Evolutionary conservation across 2,329 filamentous ascomycete species (phyloP).

Genomic region (Mycosphaerella arachidis): DNA sequence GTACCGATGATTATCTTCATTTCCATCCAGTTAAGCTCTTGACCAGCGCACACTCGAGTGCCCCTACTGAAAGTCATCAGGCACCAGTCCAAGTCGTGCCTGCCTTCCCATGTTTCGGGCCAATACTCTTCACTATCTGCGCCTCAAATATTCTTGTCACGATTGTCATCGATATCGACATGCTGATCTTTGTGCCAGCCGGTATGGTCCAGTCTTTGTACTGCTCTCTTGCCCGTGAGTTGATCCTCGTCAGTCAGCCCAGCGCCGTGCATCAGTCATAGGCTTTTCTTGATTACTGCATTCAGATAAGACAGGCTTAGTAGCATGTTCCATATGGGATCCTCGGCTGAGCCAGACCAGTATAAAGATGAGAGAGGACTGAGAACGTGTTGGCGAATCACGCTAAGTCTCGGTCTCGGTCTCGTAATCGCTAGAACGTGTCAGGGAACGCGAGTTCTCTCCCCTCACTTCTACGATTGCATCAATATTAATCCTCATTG

Average conservation of each 20-base stretch:
- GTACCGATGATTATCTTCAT: slow-evolving; percentile 9
- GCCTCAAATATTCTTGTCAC: slow-evolving; percentile 6
- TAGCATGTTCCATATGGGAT: background rate
- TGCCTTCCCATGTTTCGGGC: slow-evolving; percentile 4
- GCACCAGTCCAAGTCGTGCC: slow-evolving; percentile 6
- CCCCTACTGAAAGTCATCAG: slow-evolving; percentile 7
- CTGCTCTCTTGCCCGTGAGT: slow-evolving; percentile 1
- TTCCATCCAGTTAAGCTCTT: slow-evolving; percentile 10
- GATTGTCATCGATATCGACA: slow-evolving; percentile 5
- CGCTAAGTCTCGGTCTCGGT: background rate
- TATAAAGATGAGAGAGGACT: no score
- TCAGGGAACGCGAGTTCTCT: background rate
- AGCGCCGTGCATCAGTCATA: slow-evolving; percentile 9
- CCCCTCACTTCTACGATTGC: background rate
- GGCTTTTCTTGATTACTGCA: slow-evolving; percentile 7
- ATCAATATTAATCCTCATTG: background rate
- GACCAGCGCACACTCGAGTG: slow-evolving; percentile 8
- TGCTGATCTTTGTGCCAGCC: slow-evolving; percentile 4
- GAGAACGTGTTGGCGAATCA: no score
- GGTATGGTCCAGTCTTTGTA: slow-evolving; percentile 6
- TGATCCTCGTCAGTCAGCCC: slow-evolving; percentile 5
- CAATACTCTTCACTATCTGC: slow-evolving; percentile 1
- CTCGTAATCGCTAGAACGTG: background rate
- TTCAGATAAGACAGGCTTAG: slow-evolving; percentile 3
- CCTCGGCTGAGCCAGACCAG: slow-evolving; percentile 5